Evolutionary conservation across 345 rosid genomes (phyloP).

Genomic region (Rubroshorea leprosula): DNA sequence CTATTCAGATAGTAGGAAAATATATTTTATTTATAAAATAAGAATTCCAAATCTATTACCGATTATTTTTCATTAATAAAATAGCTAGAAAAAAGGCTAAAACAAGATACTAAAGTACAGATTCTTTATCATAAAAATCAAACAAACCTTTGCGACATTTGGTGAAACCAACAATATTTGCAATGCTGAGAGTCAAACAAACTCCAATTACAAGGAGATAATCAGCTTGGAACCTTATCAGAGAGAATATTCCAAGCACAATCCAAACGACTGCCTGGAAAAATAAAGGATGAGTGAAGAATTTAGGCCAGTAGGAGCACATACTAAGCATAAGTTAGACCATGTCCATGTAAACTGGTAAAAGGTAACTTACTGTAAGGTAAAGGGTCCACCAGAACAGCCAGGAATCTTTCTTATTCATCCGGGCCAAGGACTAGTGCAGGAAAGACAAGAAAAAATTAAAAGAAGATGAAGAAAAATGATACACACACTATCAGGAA

Average conservation of each 20-base stretch:
- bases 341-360: background rate
- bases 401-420: conserved; percentile 83
- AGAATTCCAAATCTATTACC: no score
- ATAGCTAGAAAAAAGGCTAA: background rate
- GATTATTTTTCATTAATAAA: no score
- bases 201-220: conserved; percentile 76
- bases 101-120: no score
- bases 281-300: background rate
- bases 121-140: no score
- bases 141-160: conserved; percentile 63
- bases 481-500: no score
- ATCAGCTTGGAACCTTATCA: conserved; percentile 69
- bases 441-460: conserved; percentile 4
- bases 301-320: background rate
- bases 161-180: conserved; percentile 76
- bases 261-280: conserved; percentile 57
- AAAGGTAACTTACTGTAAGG: conserved; percentile 43
- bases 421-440: conserved; percentile 57
- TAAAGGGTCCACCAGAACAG: conserved; percentile 86
- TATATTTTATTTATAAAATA: no score
- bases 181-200: conserved; percentile 64
- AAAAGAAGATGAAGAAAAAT: no score
- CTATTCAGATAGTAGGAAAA: no score
- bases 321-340: background rate
- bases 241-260: conserved; percentile 68